Percentiles rank a stretch among this genome's conserved stretches.
These are phyloP conservation scores for Pseudocercospora fijiensis DNA, from an alignment of 2,329 filamentous ascomycete species.

Conservation along the genomic window DNA sequence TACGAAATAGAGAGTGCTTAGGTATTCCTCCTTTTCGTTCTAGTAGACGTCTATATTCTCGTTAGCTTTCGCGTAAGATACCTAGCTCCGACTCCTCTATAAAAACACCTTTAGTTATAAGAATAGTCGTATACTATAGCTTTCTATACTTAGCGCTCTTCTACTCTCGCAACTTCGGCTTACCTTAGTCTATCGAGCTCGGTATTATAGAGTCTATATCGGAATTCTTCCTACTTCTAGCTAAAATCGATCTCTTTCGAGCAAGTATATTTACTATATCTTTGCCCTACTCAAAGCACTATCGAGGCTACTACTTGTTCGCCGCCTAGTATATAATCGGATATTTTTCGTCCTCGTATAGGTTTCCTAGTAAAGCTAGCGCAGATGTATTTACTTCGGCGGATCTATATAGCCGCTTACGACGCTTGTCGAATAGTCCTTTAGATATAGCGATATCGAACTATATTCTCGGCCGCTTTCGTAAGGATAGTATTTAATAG, in stretches of 20 bases:
- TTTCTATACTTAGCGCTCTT: background rate
- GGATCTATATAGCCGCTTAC: background rate
- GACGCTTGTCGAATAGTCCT: background rate
- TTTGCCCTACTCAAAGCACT: background rate
- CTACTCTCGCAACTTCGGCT: background rate
- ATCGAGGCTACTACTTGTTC: background rate
- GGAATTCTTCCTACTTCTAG: conserved; percentile 9
- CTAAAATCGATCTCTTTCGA: conserved; percentile 1
- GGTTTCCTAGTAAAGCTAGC: background rate
- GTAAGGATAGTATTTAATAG: background rate
- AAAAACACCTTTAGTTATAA: conserved; percentile 1
- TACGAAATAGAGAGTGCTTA: background rate
- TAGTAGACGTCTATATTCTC: background rate
- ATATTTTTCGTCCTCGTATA: background rate
- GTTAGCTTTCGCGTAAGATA: background rate
- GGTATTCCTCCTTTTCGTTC: background rate
- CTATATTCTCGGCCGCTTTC: background rate
- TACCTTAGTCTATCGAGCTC: background rate
- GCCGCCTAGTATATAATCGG: background rate
- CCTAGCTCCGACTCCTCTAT: background rate
- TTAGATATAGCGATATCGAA: background rate
- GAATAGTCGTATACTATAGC: background rate
- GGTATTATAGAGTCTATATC: background rate
- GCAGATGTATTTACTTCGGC: background rate
- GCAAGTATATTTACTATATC: conserved; percentile 7